phyloP scores from a whole-genome alignment of 805 yeast genomes.

The Candida silvicultrix region DNA sequence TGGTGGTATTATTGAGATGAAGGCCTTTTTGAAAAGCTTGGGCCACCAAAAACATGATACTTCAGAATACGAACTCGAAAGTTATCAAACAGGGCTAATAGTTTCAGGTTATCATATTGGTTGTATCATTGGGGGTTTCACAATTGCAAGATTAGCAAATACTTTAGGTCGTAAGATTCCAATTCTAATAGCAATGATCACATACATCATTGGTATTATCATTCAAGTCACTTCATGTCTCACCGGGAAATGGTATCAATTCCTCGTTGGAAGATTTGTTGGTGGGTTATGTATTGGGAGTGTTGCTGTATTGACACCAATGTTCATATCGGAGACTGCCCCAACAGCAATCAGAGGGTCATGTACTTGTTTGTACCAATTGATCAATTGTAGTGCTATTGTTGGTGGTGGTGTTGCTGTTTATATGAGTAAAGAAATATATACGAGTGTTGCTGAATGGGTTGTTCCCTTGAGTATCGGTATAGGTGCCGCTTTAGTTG shows the following conservation, averaged over 20 bases:
- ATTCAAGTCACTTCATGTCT: too few relatives aligned
- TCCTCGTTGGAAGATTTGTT: constrained; percentile 24
- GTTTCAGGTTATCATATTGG: constrained; percentile 60
- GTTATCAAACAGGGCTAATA: constrained; percentile 37
- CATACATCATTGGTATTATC: too few relatives aligned
- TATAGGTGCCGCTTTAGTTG: constrained; percentile 34
- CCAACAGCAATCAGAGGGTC: constrained; percentile 65
- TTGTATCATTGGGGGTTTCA: constrained; percentile 63
- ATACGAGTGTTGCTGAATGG: constrained; percentile 37
- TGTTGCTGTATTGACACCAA: constrained; percentile 65
- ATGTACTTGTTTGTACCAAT: constrained; percentile 57
- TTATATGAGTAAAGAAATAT: constrained; percentile 39
- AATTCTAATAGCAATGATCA: constrained; percentile 42
- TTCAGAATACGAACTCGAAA: constrained; percentile 28
- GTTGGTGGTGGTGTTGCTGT: constrained; percentile 60
- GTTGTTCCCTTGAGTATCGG: constrained; percentile 59
- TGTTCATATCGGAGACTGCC: constrained; percentile 62
- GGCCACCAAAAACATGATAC: constrained; percentile 27
- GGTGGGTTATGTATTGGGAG: constrained; percentile 75
- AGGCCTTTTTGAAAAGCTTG: constrained; percentile 44
- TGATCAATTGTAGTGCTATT: constrained; percentile 60
- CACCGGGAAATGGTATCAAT: too few relatives aligned
- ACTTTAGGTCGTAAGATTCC: constrained; percentile 55
- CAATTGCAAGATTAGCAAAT: constrained; percentile 54
- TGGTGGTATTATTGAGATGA: constrained; percentile 63